phyloP scores from a whole-genome alignment of 179 eudicot species.

The Silene coronaria region DNA sequence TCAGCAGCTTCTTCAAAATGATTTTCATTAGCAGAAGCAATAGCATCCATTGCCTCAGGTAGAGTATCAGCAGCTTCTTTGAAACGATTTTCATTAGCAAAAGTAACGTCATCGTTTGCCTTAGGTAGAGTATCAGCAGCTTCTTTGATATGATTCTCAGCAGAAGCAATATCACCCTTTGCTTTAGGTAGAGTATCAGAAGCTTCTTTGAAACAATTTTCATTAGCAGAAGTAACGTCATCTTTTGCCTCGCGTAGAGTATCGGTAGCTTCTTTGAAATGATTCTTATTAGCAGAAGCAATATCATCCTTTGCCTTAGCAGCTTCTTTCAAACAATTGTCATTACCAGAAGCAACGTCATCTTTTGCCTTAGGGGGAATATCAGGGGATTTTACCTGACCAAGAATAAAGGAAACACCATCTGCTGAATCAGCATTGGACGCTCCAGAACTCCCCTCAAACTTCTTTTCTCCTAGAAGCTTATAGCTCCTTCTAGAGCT shows the following conservation, averaged over 20 bases:
- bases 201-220: slow-evolving; percentile 24
- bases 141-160: slow-evolving; percentile 28
- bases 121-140: slow-evolving; percentile 21
- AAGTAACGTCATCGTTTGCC: slow-evolving; percentile 28
- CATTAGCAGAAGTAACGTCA: slow-evolving; percentile 32
- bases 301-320: slow-evolving; percentile 30
- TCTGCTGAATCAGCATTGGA: slow-evolving; percentile 60
- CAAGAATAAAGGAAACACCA: slow-evolving; percentile 74
- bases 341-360: slow-evolving; percentile 32
- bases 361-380: slow-evolving; percentile 26
- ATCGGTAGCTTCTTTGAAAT: slow-evolving; percentile 27
- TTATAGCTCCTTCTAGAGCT: slow-evolving; percentile 44
- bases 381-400: slow-evolving; percentile 42
- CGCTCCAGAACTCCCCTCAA: slow-evolving; percentile 43
- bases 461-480: slow-evolving; percentile 52
- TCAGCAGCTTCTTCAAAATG: slow-evolving; percentile 26
- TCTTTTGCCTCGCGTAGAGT: slow-evolving; percentile 25
- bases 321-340: slow-evolving; percentile 25
- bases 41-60: slow-evolving; percentile 29
- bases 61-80: slow-evolving; percentile 28
- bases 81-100: slow-evolving; percentile 27
- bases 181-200: slow-evolving; percentile 24
- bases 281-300: slow-evolving; percentile 17
- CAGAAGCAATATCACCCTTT: slow-evolving; percentile 30
- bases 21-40: slow-evolving; percentile 31